These are phyloP conservation scores for Candida fluviatilis DNA, from an alignment of 805 yeast genomes.

Conservation along the genomic window DNA sequence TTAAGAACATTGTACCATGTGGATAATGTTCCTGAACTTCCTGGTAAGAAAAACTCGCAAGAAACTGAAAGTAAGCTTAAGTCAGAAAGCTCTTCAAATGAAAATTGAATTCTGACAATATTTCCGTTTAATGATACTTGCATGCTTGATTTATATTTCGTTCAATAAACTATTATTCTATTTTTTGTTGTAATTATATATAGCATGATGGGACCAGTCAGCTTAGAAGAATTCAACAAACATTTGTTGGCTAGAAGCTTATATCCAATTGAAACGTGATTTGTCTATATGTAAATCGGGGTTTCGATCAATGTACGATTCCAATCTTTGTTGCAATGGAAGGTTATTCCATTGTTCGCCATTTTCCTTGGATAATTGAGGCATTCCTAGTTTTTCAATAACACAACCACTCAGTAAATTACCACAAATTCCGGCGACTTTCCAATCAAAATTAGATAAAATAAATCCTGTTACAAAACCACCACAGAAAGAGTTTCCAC, in stretches of 20 bases:
- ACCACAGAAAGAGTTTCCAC: conserved; percentile 44
- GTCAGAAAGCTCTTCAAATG: no score
- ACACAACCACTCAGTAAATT: conserved; percentile 75
- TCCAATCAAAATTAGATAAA: conserved; percentile 43
- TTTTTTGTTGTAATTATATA: no score
- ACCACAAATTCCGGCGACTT: conserved; percentile 60
- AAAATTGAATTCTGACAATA: no score
- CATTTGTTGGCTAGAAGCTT: no score
- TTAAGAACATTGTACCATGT: conserved; percentile 33
- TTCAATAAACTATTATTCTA: no score
- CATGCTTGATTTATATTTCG: background rate
- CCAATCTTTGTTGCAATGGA: conserved; percentile 41
- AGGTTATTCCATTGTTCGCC: conserved; percentile 60
- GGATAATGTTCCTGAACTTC: conserved; percentile 7
- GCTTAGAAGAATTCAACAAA: no score
- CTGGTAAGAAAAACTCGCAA: background rate
- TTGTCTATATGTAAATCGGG: conserved; percentile 4
- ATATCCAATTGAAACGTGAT: conserved; percentile 7
- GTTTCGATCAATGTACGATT: conserved; percentile 29
- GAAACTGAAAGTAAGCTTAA: background rate
- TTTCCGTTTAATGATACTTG: background rate
- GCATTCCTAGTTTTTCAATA: conserved; percentile 80
- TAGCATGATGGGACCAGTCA: no score
- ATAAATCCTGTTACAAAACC: conserved; percentile 51
- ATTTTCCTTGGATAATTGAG: conserved; percentile 23